Percentiles rank a stretch among this genome's conserved stretches.
These are phyloP conservation scores for Ceratocystis papillata DNA, from an alignment of 2,329 filamentous ascomycete genomes.

Conservation along the genomic window DNA sequence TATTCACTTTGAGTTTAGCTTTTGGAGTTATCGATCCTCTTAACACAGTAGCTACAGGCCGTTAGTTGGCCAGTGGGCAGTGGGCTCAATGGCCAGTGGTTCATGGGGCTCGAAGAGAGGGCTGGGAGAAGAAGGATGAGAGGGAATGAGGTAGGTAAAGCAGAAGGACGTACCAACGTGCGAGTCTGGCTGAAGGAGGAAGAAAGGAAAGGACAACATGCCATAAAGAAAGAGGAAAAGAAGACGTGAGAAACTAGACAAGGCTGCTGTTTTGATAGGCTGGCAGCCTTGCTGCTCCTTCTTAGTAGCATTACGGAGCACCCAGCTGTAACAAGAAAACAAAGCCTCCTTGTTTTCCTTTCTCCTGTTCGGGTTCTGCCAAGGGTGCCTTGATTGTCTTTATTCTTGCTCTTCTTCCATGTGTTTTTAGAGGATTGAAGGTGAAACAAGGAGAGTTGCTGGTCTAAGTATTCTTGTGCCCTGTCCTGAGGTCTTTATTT, in stretches of 20 bases:
- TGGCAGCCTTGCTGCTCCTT: slow-evolving; percentile 8
- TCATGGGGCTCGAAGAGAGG: background rate
- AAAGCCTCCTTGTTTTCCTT: background rate
- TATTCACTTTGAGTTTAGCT: background rate
- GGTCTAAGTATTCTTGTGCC: no score
- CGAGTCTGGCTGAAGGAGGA: background rate
- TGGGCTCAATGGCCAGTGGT: background rate
- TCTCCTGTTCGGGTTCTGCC: background rate
- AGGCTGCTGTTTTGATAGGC: background rate
- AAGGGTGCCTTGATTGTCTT: no score
- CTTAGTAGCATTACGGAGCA: background rate
- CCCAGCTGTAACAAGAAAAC: background rate
- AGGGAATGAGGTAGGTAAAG: background rate
- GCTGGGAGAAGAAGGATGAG: background rate
- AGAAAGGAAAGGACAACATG: slow-evolving; percentile 7
- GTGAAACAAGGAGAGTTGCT: no score
- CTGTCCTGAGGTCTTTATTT: no score
- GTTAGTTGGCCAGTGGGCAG: background rate
- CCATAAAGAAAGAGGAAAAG: background rate
- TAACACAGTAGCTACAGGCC: background rate
- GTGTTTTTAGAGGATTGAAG: no score
- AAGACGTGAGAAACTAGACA: background rate
- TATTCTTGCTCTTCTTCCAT: no score
- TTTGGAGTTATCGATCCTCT: background rate
- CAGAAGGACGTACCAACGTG: background rate